Evolutionary conservation across 306 rosid species (phyloP).

Genomic region (Coriaria nepalensis): DNA sequence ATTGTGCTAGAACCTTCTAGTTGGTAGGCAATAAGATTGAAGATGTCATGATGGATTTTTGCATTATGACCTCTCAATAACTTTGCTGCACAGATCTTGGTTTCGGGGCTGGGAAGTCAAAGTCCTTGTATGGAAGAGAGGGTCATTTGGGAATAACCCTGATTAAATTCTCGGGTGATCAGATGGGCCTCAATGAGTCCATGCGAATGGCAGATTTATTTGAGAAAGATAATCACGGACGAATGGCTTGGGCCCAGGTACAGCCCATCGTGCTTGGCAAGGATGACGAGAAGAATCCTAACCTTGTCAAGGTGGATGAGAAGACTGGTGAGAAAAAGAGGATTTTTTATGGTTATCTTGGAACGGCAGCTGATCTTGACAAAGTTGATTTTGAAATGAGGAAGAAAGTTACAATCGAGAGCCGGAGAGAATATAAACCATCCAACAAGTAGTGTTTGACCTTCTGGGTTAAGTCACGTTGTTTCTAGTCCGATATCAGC

Average conservation of each 20-base stretch:
- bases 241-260: conserved; percentile 53
- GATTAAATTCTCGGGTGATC: conserved; percentile 69
- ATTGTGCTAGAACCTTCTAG: too few species aligned
- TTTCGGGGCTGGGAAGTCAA: conserved; percentile 76
- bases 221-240: conserved; percentile 70
- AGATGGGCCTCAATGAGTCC: conserved; percentile 78
- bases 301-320: conserved; percentile 63
- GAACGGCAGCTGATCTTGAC: conserved; percentile 78
- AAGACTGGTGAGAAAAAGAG: conserved; percentile 58
- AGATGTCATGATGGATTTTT: too few species aligned
- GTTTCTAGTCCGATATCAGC: too few species aligned
- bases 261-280: conserved; percentile 47
- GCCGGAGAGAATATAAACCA: conserved; percentile 50
- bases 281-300: conserved; percentile 75
- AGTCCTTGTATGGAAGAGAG: conserved; percentile 87
- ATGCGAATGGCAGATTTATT: conserved; percentile 59
- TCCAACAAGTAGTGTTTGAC: conserved; percentile 8
- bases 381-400: conserved; percentile 79
- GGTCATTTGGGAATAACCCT: conserved; percentile 87
- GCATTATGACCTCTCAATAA: too few species aligned
- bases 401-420: conserved; percentile 67
- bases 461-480: too few species aligned
- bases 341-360: conserved; percentile 81
- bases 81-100: conserved; percentile 76
- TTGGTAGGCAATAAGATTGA: too few species aligned